phyloP scores from a whole-genome alignment of 495 filamentous ascomycete genomes.

The Letharia columbiana region DNA sequence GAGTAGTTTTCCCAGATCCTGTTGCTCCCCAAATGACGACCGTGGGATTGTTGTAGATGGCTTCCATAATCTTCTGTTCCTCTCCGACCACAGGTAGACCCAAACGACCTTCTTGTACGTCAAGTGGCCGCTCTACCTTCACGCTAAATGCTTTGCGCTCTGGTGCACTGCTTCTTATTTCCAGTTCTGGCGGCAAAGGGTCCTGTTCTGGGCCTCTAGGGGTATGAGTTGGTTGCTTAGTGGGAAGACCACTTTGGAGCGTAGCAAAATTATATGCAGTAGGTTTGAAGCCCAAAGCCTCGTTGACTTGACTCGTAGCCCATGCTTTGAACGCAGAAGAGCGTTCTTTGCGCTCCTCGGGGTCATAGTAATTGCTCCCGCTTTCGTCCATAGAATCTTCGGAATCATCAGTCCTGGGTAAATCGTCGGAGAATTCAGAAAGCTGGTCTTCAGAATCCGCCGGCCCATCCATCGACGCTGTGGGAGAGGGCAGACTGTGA shows the following conservation, averaged over 20 bases:
- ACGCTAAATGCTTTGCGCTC: slow-evolving; percentile 71
- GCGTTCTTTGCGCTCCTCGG: slow-evolving; percentile 35
- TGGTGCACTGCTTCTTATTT: slow-evolving; percentile 49
- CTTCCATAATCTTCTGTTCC: slow-evolving; percentile 98
- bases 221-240: slow-evolving; percentile 8
- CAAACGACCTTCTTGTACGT: slow-evolving; percentile 70
- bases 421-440: slow-evolving; percentile 13
- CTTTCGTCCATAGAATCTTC: slow-evolving; percentile 16
- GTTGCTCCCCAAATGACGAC: slow-evolving; percentile 94
- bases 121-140: slow-evolving; percentile 55
- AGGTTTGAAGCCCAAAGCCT: slow-evolving; percentile 56
- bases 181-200: slow-evolving; percentile 64
- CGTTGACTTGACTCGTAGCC: slow-evolving; percentile 79
- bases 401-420: slow-evolving; percentile 6
- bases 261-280: slow-evolving; percentile 28
- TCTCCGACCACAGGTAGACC: slow-evolving; percentile 84
- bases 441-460: slow-evolving; percentile 15
- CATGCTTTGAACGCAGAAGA: slow-evolving; percentile 85
- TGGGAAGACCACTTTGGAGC: slow-evolving; percentile 35
- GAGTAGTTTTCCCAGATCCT: slow-evolving; percentile 94
- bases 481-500: slow-evolving; percentile 2
- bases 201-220: slow-evolving; percentile 61
- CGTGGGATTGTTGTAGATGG: slow-evolving; percentile 76
- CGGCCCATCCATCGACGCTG: slow-evolving; percentile 5
- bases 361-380: slow-evolving; percentile 28